Percentiles rank a stretch among this genome's conserved stretches.
Evolutionary conservation across 1,139 yeast genomes (phyloP).

Genomic region (Magnusiomyces sp.): DNA sequence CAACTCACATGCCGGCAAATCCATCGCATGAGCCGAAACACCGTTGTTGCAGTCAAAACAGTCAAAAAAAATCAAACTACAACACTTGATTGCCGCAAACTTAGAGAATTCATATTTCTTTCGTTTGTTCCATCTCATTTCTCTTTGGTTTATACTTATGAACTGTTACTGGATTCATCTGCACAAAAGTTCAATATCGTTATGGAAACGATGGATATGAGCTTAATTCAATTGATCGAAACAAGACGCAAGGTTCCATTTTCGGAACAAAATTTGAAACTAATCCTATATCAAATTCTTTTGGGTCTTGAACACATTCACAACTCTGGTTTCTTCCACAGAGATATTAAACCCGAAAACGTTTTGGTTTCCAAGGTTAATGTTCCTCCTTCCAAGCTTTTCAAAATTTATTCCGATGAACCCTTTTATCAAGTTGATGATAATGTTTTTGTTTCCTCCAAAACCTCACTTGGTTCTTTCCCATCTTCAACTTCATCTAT

Average conservation of each 20-base stretch:
- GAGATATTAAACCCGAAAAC: constrained; percentile 92
- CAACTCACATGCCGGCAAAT: neutral
- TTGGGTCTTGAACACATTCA: constrained; percentile 81
- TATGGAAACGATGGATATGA: constrained; percentile 85
- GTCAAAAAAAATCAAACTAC: constrained; percentile 49
- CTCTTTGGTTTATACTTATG: constrained; percentile 63
- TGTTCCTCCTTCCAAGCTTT: constrained; percentile 6
- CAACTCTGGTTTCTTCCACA: constrained; percentile 61
- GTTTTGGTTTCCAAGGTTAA: constrained; percentile 46
- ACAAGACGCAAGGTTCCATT: constrained; percentile 43
- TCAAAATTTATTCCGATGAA: neutral
- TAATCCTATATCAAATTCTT: constrained; percentile 59
- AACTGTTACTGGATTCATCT: constrained; percentile 61
- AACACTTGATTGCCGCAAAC: constrained; percentile 49
- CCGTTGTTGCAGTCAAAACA: constrained; percentile 72
- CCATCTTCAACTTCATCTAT: neutral
- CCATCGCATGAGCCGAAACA: neutral
- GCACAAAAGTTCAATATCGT: constrained; percentile 61
- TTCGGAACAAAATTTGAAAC: constrained; percentile 50
- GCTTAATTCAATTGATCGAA: constrained; percentile 48
- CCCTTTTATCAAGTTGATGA: neutral
- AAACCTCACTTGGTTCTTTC: neutral
- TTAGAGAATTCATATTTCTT: constrained; percentile 72
- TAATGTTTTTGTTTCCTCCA: neutral
- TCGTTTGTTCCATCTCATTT: constrained; percentile 62